Evolutionary conservation across 495 filamentous ascomycete genomes (phyloP), one percentile per base, ranked within the genome.

Genomic region (Penicillium turbatum): DNA sequence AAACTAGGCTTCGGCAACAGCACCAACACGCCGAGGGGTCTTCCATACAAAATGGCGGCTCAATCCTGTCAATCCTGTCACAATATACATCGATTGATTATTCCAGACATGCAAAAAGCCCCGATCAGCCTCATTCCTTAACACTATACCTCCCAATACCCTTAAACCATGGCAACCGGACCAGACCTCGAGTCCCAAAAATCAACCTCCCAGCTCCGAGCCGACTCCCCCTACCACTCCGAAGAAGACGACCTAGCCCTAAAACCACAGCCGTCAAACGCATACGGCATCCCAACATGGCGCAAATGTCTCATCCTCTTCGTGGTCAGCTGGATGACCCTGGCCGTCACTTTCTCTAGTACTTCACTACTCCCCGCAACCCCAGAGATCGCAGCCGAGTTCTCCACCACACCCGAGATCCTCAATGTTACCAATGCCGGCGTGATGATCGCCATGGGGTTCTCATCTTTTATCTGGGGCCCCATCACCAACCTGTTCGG

Each of bases 371-470:
- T 77, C 21, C 70, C 72, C 16, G 73, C 73, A 7, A 67, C 64
- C 8, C 71, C 73, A 4, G 70, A 75, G 51, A 74, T 77, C 48
- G 71, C 71, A 8, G 34, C 37, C 5, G 71, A 77, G 30, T 73
- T 77, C 53, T 47, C 56, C 15, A 74, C 71, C 0, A 67, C 68
- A 10, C 29, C 62, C 2, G 70, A 75, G 51, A 70, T 63, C n/a
- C 60, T 77, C 7, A 70, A 74, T 57, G 57, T 71, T 11, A 71
- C 72, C 29, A 78, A 77, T 48, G 79, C 79, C 1, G 68, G 79
- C 31, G 79, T 81, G 37, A 55, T 83, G 39, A 54, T 82, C 49
- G 79, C 79, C 15, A 82, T 83, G 81, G 80, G 79, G 0, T 62
- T 80, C n/a, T 76, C 76, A 21, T 72, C 77, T 4, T 64, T 78